phyloP scores from a whole-genome alignment of 164 flowering plant genomes.

The Vitis rotundifolia region DNA sequence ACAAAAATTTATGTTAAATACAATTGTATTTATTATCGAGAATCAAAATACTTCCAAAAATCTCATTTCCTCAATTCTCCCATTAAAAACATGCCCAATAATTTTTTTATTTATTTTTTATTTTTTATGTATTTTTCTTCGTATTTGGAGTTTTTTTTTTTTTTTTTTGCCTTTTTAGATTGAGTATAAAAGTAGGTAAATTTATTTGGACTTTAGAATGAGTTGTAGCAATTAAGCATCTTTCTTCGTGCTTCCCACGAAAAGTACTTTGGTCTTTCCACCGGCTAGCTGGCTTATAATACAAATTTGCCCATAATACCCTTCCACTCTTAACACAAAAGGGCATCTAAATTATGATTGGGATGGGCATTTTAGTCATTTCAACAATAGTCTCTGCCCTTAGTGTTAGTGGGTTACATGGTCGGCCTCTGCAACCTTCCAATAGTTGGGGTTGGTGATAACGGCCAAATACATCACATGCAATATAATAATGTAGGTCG shows the following conservation, averaged over 20 bases:
- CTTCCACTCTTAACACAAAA: neutral
- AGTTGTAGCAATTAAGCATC: neutral
- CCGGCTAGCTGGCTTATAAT: neutral
- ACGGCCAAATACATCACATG: neutral
- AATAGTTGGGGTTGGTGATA: neutral
- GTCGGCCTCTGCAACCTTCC: neutral
- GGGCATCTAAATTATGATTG: neutral
- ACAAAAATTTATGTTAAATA: no score
- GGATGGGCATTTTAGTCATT: neutral
- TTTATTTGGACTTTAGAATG: neutral
- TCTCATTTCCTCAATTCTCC: no score
- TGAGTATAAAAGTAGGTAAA: neutral
- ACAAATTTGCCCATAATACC: neutral
- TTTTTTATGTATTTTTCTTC: no score
- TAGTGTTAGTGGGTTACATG: neutral
- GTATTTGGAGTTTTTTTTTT: no score
- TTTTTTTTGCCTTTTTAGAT: no score
- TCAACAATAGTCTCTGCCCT: neutral
- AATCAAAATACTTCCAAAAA: no score
- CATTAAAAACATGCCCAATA: no score
- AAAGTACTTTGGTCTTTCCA: constrained; percentile 8
- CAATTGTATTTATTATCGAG: no score
- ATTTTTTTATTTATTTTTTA: no score
- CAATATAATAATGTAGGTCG: neutral
- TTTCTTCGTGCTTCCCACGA: constrained; percentile 10